phyloP scores from a whole-genome alignment of 2,329 filamentous ascomycete species.

The Botrytis pseudocinerea region DNA sequence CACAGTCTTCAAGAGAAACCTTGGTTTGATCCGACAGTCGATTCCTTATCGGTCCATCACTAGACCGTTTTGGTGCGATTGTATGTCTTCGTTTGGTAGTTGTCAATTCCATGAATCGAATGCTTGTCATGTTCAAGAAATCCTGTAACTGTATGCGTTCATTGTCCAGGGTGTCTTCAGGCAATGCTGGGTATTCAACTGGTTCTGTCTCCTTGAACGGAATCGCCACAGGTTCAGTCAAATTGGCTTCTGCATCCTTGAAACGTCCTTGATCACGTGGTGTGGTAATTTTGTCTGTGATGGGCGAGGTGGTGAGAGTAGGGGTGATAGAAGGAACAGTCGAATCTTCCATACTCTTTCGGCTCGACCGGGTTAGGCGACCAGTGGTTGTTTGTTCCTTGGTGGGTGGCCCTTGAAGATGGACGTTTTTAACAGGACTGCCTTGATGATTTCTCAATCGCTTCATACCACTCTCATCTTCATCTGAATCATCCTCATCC shows the following conservation, averaged over 20 bases:
- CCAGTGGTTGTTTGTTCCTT: constrained; percentile 67
- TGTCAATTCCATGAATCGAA: constrained; percentile 98
- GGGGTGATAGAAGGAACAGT: constrained; percentile 44
- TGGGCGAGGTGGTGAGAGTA: constrained; percentile 50
- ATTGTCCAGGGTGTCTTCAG: constrained; percentile 43
- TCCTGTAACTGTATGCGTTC: constrained; percentile 81
- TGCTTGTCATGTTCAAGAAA: constrained; percentile 92
- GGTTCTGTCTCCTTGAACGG: constrained; percentile 46
- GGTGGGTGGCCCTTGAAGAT: constrained; percentile 66
- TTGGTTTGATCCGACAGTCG: constrained; percentile 41
- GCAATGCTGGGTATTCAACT: constrained; percentile 50
- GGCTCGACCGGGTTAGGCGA: constrained; percentile 53
- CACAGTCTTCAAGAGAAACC: constrained; percentile 70
- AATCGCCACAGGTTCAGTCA: constrained; percentile 45
- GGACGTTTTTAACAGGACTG: constrained; percentile 76
- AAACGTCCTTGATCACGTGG: constrained; percentile 59
- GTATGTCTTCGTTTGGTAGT: constrained; percentile 92
- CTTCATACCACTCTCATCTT: constrained; percentile 63
- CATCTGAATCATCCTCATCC: constrained; percentile 62
- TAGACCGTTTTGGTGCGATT: constrained; percentile 56
- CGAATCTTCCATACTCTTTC: constrained; percentile 49
- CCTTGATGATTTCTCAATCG: constrained; percentile 69
- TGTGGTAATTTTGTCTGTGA: constrained; percentile 51
- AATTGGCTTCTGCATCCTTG: constrained; percentile 50
- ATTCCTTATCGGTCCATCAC: constrained; percentile 40